A percentile compares a stretch with the other conserved stretches of the same genome.
Conservation (phyloP, 2,329 filamentous ascomycete species). For the Cryphonectria parasitica region DNA sequence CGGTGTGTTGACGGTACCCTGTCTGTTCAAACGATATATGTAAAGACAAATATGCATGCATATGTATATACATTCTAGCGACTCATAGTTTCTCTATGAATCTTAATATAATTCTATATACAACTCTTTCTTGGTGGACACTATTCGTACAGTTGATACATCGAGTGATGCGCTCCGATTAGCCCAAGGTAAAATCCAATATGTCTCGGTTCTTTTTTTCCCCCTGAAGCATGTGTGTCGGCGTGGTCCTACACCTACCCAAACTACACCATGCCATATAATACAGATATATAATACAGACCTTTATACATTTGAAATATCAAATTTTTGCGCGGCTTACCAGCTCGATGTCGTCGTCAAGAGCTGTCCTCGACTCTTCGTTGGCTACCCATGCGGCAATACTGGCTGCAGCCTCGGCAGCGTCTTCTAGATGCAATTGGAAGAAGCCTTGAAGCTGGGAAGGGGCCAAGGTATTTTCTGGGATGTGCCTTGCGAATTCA, state of each 20-base stretch:
- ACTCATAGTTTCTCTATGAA: background rate
- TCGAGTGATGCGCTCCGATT: background rate
- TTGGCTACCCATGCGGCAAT: conserved; percentile 21
- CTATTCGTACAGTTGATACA: background rate
- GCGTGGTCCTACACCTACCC: background rate
- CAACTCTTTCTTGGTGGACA: no score
- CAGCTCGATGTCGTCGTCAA: conserved; percentile 27
- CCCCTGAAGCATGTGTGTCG: background rate
- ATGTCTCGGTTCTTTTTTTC: background rate
- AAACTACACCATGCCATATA: background rate
- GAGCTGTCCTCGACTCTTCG: conserved; percentile 8
- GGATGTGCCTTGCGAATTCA: conserved; percentile 38
- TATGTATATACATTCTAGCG: background rate
- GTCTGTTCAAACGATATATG: background rate
- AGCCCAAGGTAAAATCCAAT: background rate
- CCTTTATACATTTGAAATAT: background rate
- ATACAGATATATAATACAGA: conserved; percentile 16
- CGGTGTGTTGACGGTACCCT: background rate
- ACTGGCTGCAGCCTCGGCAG: conserved; percentile 35
- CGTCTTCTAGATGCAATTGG: conserved; percentile 39
- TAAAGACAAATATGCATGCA: background rate
- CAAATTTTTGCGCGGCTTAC: conserved; percentile 12
- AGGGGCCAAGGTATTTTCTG: conserved; percentile 41
- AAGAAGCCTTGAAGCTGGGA: conserved; percentile 44
- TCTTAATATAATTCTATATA: background rate